Base-by-base conservation (phyloP, 768 basidiomycete genomes). In the Suillus tomentosus region DNA sequence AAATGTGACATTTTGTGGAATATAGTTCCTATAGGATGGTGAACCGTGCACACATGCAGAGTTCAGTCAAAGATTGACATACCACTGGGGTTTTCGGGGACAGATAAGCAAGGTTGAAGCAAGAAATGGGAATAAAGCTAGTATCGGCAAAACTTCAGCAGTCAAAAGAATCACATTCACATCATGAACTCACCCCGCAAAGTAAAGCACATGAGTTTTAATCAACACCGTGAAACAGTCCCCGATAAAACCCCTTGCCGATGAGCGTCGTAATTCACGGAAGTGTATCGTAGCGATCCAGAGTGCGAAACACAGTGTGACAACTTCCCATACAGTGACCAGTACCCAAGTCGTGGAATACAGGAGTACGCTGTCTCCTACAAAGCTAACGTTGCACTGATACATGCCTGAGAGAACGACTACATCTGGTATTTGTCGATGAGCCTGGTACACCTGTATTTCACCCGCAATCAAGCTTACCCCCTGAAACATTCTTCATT, bases 221-320 rank as follows among this genome's bases (percentile, higher is more conserved):
- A 53, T 53, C 17, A 53, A 53, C 17, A 53, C 51, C 31, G 51
- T 53, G 17, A 34, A 53, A 53, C 17, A 53, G 51, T 53, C 51
- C 17, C 17, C 51, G 51, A 53, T 10, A 3, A 53, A 34, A 19
- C 31, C 27, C 19, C 31, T 10, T 53, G 51, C 31, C 5, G 51
- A 53, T 31, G 9, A 34, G 27, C 17, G 31, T 10, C 31, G 51
- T 10, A 53, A 19, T 53, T 53, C 51, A 31, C 51, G 31, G 31
- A 53, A 53, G 27, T 34, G 51, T 53, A 19, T 19, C 8, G 5
- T 17, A 11, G 51, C 17, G 19, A 53, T 53, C 51, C 51, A 53
- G 17, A 19, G 9, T 34, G 51, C 17, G 17, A 53, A 10, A 53
- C 51, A 34, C 31, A 53, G 9, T 34, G 17, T 5, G 17, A 34